Percentiles rank a stretch among this genome's conserved stretches.
phyloP scores from a whole-genome alignment of 352 stramenopile species.

The Phytophthora idaei region DNA sequence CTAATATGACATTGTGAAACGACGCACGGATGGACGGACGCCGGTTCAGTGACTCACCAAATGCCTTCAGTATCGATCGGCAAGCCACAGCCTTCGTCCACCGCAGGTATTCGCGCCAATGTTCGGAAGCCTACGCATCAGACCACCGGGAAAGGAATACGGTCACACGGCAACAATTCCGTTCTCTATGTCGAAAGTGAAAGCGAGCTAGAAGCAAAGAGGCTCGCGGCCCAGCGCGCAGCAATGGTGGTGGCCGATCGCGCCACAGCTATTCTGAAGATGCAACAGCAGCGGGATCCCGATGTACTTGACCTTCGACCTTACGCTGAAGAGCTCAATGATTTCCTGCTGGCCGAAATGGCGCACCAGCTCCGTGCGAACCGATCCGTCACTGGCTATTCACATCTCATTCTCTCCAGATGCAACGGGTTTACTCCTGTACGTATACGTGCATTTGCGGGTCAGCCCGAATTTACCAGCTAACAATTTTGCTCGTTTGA shows the following conservation, averaged over 20 bases:
- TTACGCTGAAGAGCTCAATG: constrained; percentile 53
- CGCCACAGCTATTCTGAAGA: constrained; percentile 56
- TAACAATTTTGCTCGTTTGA: constrained; percentile 3
- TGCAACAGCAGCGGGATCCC: constrained; percentile 46
- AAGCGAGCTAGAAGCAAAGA: constrained; percentile 33
- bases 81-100: constrained; percentile 16
- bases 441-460: constrained; percentile 12
- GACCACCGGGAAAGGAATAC: neutral
- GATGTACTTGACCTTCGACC: constrained; percentile 63
- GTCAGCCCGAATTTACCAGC: neutral
- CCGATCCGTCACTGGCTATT: constrained; percentile 41
- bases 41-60: neutral
- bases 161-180: constrained; percentile 43
- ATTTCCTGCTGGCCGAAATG: constrained; percentile 66
- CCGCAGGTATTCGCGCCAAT: constrained; percentile 4
- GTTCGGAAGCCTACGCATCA: constrained; percentile 15
- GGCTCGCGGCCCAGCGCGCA: constrained; percentile 40
- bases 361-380: constrained; percentile 59
- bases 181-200: constrained; percentile 37
- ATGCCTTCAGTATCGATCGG: constrained; percentile 23
- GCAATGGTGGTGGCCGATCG: constrained; percentile 47
- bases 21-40: constrained; percentile 1
- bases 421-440: constrained; percentile 60
- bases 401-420: constrained; percentile 52
- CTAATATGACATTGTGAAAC: constrained; percentile 34